phyloP scores from a whole-genome alignment of 768 basidiomycete genomes.

The Collybiopsis luxurians region DNA sequence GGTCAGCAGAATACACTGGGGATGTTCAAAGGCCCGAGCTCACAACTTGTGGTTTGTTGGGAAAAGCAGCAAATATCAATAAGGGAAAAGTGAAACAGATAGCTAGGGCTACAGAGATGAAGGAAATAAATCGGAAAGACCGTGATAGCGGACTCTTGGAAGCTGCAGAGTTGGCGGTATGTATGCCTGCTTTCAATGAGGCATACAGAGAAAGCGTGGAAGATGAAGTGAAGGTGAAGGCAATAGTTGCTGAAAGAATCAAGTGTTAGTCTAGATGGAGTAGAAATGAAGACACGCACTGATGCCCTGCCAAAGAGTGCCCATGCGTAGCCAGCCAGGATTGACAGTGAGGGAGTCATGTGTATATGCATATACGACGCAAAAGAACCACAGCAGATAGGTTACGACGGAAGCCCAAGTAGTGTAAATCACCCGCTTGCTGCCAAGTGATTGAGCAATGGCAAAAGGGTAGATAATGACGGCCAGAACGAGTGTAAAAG shows the following conservation, averaged over 20 bases:
- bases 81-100: constrained; percentile 54
- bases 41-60: constrained; percentile 37
- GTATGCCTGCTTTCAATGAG: constrained; percentile 46
- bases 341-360: constrained; percentile 38
- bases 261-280: neutral
- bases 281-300: constrained; percentile 39
- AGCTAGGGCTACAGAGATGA: constrained; percentile 46
- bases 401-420: constrained; percentile 58
- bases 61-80: constrained; percentile 48
- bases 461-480: constrained; percentile 48
- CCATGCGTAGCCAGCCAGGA: constrained; percentile 36
- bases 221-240: constrained; percentile 65
- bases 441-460: constrained; percentile 51
- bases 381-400: constrained; percentile 61
- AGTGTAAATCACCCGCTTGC: constrained; percentile 51
- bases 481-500: constrained; percentile 39
- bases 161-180: constrained; percentile 29
- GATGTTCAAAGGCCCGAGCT: constrained; percentile 14
- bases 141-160: constrained; percentile 44
- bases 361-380: constrained; percentile 49
- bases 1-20: constrained; percentile 3
- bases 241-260: constrained; percentile 43
- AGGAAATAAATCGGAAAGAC: constrained; percentile 59
- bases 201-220: constrained; percentile 66
- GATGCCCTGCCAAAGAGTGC: constrained; percentile 60